Evolutionary conservation across 1,284 basidiomycete species (phyloP).

Genomic region (Bjerkandera adusta): DNA sequence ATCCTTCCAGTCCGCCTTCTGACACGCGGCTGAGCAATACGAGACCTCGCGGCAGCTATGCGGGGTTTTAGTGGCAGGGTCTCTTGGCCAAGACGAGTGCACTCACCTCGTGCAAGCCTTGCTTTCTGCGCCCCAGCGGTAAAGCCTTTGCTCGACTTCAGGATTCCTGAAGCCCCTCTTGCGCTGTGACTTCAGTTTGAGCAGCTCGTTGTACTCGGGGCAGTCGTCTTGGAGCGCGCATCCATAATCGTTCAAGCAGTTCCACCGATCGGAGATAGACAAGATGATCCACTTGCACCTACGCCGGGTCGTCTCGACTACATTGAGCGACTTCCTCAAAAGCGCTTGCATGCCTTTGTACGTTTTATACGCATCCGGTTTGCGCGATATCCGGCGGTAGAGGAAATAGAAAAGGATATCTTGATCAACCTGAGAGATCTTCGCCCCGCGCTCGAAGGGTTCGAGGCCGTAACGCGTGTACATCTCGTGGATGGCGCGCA

Average conservation of each 20-base stretch:
- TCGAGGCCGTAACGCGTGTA: conserved; percentile 26
- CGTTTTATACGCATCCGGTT: conserved; percentile 17
- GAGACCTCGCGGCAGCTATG: conserved; percentile 20
- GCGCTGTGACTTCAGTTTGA: conserved; percentile 17
- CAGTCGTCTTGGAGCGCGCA: conserved; percentile 21
- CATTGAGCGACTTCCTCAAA: conserved; percentile 19
- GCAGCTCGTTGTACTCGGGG: conserved; percentile 21
- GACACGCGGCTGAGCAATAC: conserved; percentile 27
- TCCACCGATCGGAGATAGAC: conserved; percentile 23
- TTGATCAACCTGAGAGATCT: conserved; percentile 9
- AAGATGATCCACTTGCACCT: conserved; percentile 24
- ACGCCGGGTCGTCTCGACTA: conserved; percentile 19
- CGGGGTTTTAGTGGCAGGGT: neutral
- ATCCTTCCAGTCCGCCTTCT: conserved; percentile 26
- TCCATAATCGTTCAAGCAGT: conserved; percentile 24
- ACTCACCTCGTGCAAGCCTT: conserved; percentile 24
- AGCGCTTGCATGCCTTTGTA: conserved; percentile 20
- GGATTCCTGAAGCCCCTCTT: conserved; percentile 25
- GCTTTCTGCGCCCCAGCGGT: conserved; percentile 22
- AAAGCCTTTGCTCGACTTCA: conserved; percentile 24
- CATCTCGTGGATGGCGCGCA: conserved; percentile 25
- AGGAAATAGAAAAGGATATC: conserved; percentile 29
- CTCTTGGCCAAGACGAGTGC: neutral
- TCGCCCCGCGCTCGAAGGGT: conserved; percentile 23
- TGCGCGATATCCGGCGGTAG: conserved; percentile 21